Evolutionary conservation across 441 rosid genomes (phyloP), one percentile per base, ranked within the genome.

Genomic region (Caryocar brasiliense): DNA sequence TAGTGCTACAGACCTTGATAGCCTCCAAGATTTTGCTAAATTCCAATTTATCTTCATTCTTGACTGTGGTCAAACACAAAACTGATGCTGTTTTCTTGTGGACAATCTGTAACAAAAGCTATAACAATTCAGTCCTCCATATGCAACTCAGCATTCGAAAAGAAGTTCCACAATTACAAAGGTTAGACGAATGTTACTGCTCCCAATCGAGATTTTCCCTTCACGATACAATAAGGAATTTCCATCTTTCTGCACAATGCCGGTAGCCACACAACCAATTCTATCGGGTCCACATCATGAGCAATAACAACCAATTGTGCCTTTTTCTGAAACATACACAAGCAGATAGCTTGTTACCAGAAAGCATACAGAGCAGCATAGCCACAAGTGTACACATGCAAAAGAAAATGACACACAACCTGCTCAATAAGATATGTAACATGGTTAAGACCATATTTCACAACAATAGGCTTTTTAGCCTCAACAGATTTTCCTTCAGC

Each of bases 181-280:
- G 4, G 40, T 37, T 26, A 22, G 17, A 2, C 33, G 41, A 7
- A 24, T 20, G 17, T 61, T 70, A 90, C 98, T 56, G 90, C 67
- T 74, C 96, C 96, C 50, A 91, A 62, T 5, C 98, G 81, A 7
- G 98, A 68, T 62, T 91, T 91, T 3, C 96, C 95, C 70, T 91
- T 91, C 39, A 86, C 98, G 58, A 86, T 91, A 68, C 88, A 82
- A 68, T 90, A 86, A 0, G 96, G 98, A 14, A 90, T 81, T 70
- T 90, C 98, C 98, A 86, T 83, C 70, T 90, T 90, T 36, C 96
- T 77, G 67, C 98, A 83, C 13, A 85, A 34, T 10, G 97, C 91
- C 11, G 97, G 97, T 8, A 89, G 69, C 97, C 97, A 89, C 3
- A 89, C 89, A 22, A 89, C 97, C 67, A 83, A 60, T 80, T 90